These are phyloP conservation scores for Tetrastigma voinierianum DNA, from an alignment of 164 flowering plant genomes.

Conservation along the genomic window DNA sequence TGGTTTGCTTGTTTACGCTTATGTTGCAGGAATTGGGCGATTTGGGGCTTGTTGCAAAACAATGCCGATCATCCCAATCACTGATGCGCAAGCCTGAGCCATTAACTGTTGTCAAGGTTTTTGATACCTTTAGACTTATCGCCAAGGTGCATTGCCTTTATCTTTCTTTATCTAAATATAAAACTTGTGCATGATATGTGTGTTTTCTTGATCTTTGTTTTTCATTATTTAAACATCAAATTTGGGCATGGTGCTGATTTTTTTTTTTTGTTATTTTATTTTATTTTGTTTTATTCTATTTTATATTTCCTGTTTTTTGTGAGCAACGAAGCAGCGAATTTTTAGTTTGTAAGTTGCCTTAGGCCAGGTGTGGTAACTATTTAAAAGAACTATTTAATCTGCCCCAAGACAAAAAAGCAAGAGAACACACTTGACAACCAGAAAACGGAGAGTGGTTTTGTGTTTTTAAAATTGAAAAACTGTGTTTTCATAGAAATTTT, in stretches of 20 bases:
- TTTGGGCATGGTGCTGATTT: not conserved
- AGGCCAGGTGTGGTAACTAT: no score
- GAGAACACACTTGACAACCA: no score
- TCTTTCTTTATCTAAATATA: not conserved
- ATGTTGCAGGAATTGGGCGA: conserved; percentile 71
- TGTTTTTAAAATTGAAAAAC: no score
- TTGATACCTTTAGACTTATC: conserved; percentile 73
- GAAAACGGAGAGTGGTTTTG: no score
- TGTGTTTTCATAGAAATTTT: no score
- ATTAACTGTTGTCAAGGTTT: conserved; percentile 78
- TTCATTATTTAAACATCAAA: no score
- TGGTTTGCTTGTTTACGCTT: not conserved
- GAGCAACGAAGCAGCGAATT: not conserved
- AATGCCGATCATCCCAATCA: conserved; percentile 77
- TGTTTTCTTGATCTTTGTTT: not conserved
- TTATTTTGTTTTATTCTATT: no score
- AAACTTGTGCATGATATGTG: not conserved
- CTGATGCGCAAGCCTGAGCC: conserved; percentile 77
- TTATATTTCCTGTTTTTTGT: not conserved
- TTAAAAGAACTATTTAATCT: no score
- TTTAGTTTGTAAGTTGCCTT: not conserved
- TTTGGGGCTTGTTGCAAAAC: conserved; percentile 95
- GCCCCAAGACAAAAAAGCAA: no score
- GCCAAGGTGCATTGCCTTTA: conserved; percentile 60
- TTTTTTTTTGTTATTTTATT: no score